Base-by-base conservation (phyloP, 1,139 yeast genomes). In the Hansenula sp. region DNA sequence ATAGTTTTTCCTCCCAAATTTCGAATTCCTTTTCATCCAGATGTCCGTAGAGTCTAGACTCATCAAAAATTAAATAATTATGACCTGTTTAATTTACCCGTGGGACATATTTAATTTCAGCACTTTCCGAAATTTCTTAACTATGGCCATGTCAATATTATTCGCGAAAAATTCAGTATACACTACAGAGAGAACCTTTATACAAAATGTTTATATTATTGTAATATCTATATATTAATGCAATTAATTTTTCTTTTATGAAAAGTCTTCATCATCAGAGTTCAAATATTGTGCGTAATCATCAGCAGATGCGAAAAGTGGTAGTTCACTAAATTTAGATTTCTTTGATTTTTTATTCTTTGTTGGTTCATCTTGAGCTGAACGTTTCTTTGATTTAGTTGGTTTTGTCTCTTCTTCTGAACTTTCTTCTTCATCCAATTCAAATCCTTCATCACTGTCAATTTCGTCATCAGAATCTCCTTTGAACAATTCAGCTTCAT, bases 281-380 rank as follows among this genome's bases (percentile, higher is more conserved):
- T 75, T 72, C 60, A 87, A 66, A 55, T 82, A 83, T 57, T 83
- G 71, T 19, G 95, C 83, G 60, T 89, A 90, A 50, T 88, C 96
- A 35, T 86, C 96, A 10, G 81, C 95, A 36, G 94, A 82, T 2
- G 96, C 97, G 68, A 88, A 90, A 18, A 81, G 74, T 18, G 97
- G 97, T 49, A 90, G 67, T 43, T 75, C 78, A 58, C 75, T 80
- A 55, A 83, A 66, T 62, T 78, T 82, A 49, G 71, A 65, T 59
- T 71, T 79, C 69, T 80, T 82, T 30, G 71, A 60, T 52, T 69
- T 73, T 51, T 62, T 61, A 25, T 59, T 59, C 48, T 60, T 58
- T 39, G 22, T 2, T n/a, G 26, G 18, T 28, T 54, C 50, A 36
- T 52, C 46, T 42, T 47, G 45, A 32, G 50, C 44, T 38, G 51